These are phyloP conservation scores for Avena insularis DNA, from an alignment of 176 grass and related monocot genomes.

Conservation along the genomic window DNA sequence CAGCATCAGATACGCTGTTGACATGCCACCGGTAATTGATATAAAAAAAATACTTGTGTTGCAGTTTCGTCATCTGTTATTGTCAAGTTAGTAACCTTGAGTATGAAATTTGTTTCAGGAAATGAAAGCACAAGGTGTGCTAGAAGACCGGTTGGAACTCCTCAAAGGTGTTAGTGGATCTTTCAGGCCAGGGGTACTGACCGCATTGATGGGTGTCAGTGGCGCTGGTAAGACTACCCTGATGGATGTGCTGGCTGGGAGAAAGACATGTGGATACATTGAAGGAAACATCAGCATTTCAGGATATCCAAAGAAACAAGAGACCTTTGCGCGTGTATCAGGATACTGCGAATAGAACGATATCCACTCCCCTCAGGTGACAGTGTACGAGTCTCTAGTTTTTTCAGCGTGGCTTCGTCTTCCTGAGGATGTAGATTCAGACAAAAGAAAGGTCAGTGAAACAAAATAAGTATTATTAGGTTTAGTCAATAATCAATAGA, in stretches of 20 bases:
- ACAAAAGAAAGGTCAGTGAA: conserved; percentile 66
- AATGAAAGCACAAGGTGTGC: conserved; percentile 89
- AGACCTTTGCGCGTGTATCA: conserved; percentile 91
- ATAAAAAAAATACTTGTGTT: conserved; percentile 10
- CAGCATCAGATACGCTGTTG: conserved; percentile 81
- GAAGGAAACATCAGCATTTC: conserved; percentile 84
- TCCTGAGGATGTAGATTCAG: conserved; percentile 71
- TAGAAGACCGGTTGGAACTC: conserved; percentile 70
- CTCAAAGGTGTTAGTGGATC: conserved; percentile 87
- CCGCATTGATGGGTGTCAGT: conserved; percentile 95
- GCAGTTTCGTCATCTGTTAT: not conserved
- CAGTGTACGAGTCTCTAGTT: conserved; percentile 77
- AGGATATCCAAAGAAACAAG: conserved; percentile 89
- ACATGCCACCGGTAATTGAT: conserved; percentile 87
- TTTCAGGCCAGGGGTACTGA: conserved; percentile 93
- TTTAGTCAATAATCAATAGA: not conserved
- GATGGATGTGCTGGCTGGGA: conserved; percentile 97
- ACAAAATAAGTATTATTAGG: not conserved
- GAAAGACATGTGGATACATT: conserved; percentile 89
- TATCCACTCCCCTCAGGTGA: conserved; percentile 92
- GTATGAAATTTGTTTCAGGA: conserved; percentile 57
- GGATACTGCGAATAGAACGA: conserved; percentile 95
- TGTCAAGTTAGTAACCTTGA: conserved; percentile 24
- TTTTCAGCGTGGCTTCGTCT: conserved; percentile 96
- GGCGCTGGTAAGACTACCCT: conserved; percentile 93